Conservation (phyloP, 805 yeast genomes). For the Zygosaccharomyces pseudorouxii region DNA sequence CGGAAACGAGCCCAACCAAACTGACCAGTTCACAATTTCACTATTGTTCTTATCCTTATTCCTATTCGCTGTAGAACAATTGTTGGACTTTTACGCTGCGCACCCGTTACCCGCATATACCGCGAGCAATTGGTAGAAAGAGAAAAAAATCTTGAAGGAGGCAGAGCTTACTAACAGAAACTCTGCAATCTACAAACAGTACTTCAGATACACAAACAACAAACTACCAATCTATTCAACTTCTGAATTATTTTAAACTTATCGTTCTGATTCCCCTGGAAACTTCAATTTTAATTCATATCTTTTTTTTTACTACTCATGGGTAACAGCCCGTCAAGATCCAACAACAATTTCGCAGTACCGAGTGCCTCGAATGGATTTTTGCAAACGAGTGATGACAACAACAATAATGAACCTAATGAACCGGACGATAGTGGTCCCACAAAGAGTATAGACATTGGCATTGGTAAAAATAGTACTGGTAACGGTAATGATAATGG, state of each 20-base stretch:
- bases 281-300: conserved; percentile 18
- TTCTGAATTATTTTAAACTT: neutral
- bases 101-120: neutral
- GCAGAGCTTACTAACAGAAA: neutral
- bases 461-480: conserved; percentile 9
- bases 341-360: conserved; percentile 37
- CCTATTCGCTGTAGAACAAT: no score
- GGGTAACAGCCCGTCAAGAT: conserved; percentile 66
- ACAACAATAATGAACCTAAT: conserved; percentile 37
- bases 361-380: conserved; percentile 34
- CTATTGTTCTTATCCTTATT: no score
- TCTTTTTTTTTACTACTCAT: conserved; percentile 30
- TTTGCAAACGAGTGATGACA: conserved; percentile 33
- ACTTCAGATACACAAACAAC: neutral
- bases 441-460: conserved; percentile 35
- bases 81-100: neutral
- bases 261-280: conserved; percentile 18
- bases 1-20: no score
- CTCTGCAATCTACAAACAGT: neutral
- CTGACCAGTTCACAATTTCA: no score
- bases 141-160: neutral
- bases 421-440: conserved; percentile 48
- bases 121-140: neutral
- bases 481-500: conserved; percentile 12
- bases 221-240: neutral